These are phyloP conservation scores for Aspergillus sclerotiicarbonarius DNA, from an alignment of 495 filamentous ascomycete species.

Conservation along the genomic window DNA sequence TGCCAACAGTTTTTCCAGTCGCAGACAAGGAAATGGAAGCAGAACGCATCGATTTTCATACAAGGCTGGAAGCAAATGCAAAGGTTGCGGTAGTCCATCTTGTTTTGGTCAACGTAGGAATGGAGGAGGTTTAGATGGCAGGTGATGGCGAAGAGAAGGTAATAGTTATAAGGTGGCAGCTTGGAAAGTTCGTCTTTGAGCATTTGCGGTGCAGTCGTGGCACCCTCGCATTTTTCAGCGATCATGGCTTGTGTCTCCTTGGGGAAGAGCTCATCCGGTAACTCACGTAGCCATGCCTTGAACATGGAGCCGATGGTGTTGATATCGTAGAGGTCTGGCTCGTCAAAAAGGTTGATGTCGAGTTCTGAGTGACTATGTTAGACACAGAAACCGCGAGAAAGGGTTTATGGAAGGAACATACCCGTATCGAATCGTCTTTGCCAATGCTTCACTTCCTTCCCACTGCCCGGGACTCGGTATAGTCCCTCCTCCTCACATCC, in stretches of 20 bases:
- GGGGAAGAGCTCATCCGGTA: conserved; percentile 88
- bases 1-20: conserved; percentile 96
- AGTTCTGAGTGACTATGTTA: conserved; percentile 49
- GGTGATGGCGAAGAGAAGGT: conserved; percentile 92
- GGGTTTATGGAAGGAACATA: conserved; percentile 27
- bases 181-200: conserved; percentile 87
- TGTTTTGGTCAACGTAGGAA: conserved; percentile 82
- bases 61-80: conserved; percentile 94
- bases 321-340: conserved; percentile 83
- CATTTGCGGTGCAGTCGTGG: conserved; percentile 71
- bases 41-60: conserved; percentile 86
- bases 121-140: conserved; percentile 87
- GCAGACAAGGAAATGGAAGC: conserved; percentile 86
- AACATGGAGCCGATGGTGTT: conserved; percentile 92
- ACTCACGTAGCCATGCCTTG: conserved; percentile 88
- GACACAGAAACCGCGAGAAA: not conserved
- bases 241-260: conserved; percentile 74
- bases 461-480: conserved; percentile 83
- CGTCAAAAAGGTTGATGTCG: conserved; percentile 82
- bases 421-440: conserved; percentile 81
- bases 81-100: conserved; percentile 90
- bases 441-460: conserved; percentile 80
- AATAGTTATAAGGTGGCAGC: conserved; percentile 89
- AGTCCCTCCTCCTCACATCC: conserved; percentile 88
- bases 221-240: conserved; percentile 67